These are phyloP conservation scores for Tuber brumale DNA, from an alignment of 495 filamentous ascomycete species.

Conservation along the genomic window DNA sequence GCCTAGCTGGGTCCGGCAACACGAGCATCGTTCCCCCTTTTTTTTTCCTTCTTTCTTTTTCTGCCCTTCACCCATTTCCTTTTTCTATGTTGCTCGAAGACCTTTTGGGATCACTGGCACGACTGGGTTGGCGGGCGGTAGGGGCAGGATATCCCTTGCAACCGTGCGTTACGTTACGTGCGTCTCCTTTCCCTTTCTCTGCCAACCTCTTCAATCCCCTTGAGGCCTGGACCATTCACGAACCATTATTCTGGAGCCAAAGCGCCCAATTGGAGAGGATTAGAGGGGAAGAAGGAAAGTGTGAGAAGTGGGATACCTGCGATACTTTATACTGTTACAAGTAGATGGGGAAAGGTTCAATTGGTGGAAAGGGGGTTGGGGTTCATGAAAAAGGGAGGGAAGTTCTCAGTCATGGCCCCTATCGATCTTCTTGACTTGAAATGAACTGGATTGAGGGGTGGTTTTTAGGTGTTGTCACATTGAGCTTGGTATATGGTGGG, in stretches of 20 bases:
- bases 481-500: background rate
- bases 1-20: constrained; percentile 35
- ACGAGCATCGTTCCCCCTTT: constrained; percentile 31
- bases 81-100: constrained; percentile 33
- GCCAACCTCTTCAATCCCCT: constrained; percentile 33
- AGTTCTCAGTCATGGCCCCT: background rate
- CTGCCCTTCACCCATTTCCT: constrained; percentile 25
- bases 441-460: background rate
- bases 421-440: background rate
- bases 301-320: background rate
- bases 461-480: background rate
- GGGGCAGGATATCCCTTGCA: constrained; percentile 22
- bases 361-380: background rate
- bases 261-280: background rate
- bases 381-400: background rate
- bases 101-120: constrained; percentile 36
- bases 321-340: background rate
- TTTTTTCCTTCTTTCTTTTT: constrained; percentile 29
- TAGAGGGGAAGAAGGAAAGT: background rate
- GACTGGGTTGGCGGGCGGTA: constrained; percentile 33
- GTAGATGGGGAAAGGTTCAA: background rate
- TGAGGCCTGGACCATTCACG: background rate
- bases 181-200: constrained; percentile 26
- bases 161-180: constrained; percentile 28
- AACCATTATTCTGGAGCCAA: background rate